Evolutionary conservation across 2,329 filamentous ascomycete genomes (phyloP), one percentile per base, ranked within the genome.

Genomic region (Cladosporium velox): DNA sequence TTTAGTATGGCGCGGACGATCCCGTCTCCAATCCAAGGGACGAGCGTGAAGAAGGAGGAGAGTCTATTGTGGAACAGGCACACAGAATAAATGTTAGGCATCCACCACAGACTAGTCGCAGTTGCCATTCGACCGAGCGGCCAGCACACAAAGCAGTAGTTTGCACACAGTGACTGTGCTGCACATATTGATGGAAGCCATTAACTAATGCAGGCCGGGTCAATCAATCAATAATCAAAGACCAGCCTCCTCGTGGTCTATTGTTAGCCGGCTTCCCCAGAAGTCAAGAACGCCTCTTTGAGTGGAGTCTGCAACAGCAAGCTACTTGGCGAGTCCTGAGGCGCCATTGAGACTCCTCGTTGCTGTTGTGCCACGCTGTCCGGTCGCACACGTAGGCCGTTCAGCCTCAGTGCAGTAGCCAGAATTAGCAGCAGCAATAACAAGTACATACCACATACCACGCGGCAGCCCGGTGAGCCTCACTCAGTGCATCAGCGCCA

Each of bases 261-360:
- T 55, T 55, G 52, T 32, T 55, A 55, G 52, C 52, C 28, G 26
- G 52, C 30, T 55, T 55, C 52, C 52, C 52, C 52, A 32, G 41
- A 44, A 44, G 38, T 44, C 18, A 44, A 14, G 15, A 34, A 55
- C 52, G 52, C 52, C 52, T 55, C 52, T 55, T 55, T 21, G 18
- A 21, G 52, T 55, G 52, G 52, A 55, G 41, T 55, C 52, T 55
- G 18, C 52, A 34, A 12, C 41, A 47, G 3, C 15, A 44, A 11
- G 35, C 35, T 41, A 41, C 49, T 52, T 52, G 51, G 52, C 52
- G 52, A 55, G 52, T 55, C 52, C 52, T 34, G 52, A 54, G 49
- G 49, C 49, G 28, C 8, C 49, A 5, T n/a, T 41, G 38, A 44
- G 51, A 28, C 52, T 54, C 49, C 15, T 30, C 51, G 4, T 14